Evolutionary conservation across 257 asterid genomes (phyloP).

Genomic region (Solanum clarkiae): DNA sequence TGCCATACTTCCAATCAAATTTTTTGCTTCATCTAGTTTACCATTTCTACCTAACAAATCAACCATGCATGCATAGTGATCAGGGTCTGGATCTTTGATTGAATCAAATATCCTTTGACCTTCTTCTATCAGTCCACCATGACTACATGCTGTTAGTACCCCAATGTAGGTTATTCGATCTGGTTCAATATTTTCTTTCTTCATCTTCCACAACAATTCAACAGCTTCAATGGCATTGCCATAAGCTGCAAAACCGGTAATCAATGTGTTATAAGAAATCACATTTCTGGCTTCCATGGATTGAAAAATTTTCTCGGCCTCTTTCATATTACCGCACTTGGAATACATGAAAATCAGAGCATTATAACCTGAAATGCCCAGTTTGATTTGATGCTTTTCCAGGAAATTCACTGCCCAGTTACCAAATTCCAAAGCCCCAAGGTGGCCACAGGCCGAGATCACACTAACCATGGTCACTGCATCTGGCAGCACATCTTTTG

Average conservation of each 20-base stretch:
- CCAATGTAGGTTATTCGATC: conserved; percentile 49
- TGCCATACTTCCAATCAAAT: conserved; percentile 39
- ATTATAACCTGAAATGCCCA: conserved; percentile 34
- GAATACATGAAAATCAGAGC: conserved; percentile 68
- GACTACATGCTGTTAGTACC: conserved; percentile 67
- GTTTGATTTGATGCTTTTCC: conserved; percentile 17
- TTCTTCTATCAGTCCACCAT: conserved; percentile 45
- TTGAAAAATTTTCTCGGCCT: conserved; percentile 32
- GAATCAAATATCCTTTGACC: conserved; percentile 43
- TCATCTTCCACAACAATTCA: conserved; percentile 36
- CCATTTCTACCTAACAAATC: conserved; percentile 68
- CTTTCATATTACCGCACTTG: conserved; percentile 57
- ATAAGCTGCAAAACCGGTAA: conserved; percentile 62
- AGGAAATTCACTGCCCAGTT: conserved; percentile 32
- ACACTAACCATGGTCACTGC: conserved; percentile 58
- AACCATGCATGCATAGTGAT: conserved; percentile 66
- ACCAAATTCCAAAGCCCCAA: conserved; percentile 60
- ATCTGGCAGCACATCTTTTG: conserved; percentile 31
- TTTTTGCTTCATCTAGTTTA: conserved; percentile 53
- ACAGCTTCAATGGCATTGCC: conserved; percentile 49
- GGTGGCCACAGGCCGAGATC: conserved; percentile 72
- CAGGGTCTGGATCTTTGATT: conserved; percentile 38
- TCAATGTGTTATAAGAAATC: conserved; percentile 54
- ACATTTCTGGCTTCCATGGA: conserved; percentile 48
- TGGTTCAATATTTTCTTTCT: conserved; percentile 28